Base-by-base conservation (phyloP, 1,284 basidiomycete species). In the Ceratobasidium sp. region DNA sequence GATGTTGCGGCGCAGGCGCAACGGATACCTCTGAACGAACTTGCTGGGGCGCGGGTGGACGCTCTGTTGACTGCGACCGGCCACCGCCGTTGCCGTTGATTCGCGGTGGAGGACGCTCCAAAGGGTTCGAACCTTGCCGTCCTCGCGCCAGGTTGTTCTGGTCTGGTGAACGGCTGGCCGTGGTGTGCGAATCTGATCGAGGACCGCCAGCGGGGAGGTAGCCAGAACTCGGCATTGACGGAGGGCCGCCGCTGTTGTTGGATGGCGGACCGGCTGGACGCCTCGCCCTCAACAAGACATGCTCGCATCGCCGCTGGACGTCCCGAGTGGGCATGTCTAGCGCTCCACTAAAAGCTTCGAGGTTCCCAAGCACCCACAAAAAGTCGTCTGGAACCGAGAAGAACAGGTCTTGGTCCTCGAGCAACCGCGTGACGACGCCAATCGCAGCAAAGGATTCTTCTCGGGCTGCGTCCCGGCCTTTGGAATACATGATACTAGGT, bases 361-460 rank as follows among this genome's bases (percentile, higher is more conserved):
- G 91, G 76, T 96, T 94, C 66, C 89, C 86, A 25, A 96, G 83
- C 67, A 96, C 91, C 28, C 88, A 83, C 51, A 92, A 77, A 79
- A 96, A 90, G 77, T 98, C 95, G 76, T 88, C 85, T 6, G 95
- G 95, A 6, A 97, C 92, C 40, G 87, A 87, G 82, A 91, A 96
- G 79, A 94, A 94, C 79, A 95, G 92, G 82, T 99, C 96, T 82
- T 99, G 96, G 77, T 92, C 87, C 82, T 98, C 95, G 72, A 99
- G 84, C 63, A 98, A 82, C 56, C 88, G 85, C 63, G 92, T 92
- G 73, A 96, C 87, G 53, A 95, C 94, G 38, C 86, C 87, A 75
- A 96, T 96, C 28, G 92, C 92, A 70, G 92, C 88, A 78, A 98
- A 96, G 75, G 93, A 96, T 80, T 98, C 96, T 81, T 98, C 95